Base-by-base conservation (phyloP, 2,329 filamentous ascomycete species). In the Beauveria bassiana region DNA sequence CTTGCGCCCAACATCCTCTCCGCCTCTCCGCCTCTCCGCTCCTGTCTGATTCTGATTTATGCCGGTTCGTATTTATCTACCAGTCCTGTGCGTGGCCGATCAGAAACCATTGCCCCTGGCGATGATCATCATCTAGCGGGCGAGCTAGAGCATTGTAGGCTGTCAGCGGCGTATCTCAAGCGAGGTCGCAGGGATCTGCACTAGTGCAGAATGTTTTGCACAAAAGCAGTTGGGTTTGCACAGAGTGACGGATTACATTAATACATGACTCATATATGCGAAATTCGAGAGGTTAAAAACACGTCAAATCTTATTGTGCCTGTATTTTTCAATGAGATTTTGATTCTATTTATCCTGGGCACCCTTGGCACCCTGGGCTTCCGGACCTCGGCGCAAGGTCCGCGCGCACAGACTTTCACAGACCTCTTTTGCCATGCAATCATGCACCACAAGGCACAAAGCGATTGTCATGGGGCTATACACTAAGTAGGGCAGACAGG, bases 351-450 rank as follows among this genome's bases (percentile, higher is more conserved):
- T 24, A 26, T 18, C 7, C 42, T 20, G 4, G 14, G 34, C 34
- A 43, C n/a, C 7, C 42, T 20, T 1, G 14, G 34, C 34, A 43
- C n/a, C n/a, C 18, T 43, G 18, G 42, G 16, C 42, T 43, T 43
- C 24, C 12, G 26, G 40, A 31, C 38, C 50, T 38, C 14, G 14
- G 31, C 46, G 56, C 45, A 38, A 51, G 34, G 56, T 59, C 16
- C 56, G 46, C 56, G 22, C 18, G 56, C 56, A 59, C 56, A 50
- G 56, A 59, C 56, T 34, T 40, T 24, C 45, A 40, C 22, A 42
- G 31, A n/a, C 45, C 34, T 24, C 28, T 34, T 34, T n/a, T 51
- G 26, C 9, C 16, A 38, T 38, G 31, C 31, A 14, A 5, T 34
- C 31, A 34, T 34, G 31, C 12, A 34, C 31, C 31, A 34, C 31